phyloP scores from a whole-genome alignment of 2,329 filamentous ascomycete genomes.

The Blastomyces emzantsi region DNA sequence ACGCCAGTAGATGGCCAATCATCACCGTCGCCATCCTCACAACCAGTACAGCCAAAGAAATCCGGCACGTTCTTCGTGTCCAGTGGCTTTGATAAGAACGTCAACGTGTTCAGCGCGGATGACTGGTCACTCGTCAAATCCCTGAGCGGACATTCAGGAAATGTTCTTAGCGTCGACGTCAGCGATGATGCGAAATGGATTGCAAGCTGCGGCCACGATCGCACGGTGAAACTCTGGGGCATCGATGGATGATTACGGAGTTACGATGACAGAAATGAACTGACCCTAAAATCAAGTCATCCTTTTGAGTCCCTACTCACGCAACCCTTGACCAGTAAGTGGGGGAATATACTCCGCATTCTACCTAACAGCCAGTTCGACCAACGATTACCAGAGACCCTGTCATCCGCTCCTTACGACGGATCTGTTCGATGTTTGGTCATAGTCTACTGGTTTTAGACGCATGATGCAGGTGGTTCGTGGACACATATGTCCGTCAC shows the following conservation, averaged over 20 bases:
- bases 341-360: neutral
- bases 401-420: neutral
- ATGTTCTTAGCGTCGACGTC: conserved; percentile 84
- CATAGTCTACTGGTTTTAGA: neutral
- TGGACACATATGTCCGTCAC: neutral
- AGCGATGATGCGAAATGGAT: conserved; percentile 84
- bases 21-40: conserved; percentile 1
- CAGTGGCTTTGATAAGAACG: conserved; percentile 84
- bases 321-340: neutral
- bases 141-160: conserved; percentile 81
- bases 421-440: neutral
- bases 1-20: conserved; percentile 16
- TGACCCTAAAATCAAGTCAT: neutral
- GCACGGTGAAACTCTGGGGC: conserved; percentile 94
- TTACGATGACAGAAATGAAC: neutral
- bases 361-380: neutral
- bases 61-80: conserved; percentile 87
- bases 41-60: conserved; percentile 60
- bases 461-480: neutral
- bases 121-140: conserved; percentile 89
- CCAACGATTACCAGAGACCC: neutral
- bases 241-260: conserved; percentile 58
- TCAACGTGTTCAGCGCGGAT: conserved; percentile 93
- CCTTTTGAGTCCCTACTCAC: neutral
- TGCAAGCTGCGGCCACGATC: conserved; percentile 85